phyloP scores from a whole-genome alignment of 768 basidiomycete genomes.

The Boletales sp. region DNA sequence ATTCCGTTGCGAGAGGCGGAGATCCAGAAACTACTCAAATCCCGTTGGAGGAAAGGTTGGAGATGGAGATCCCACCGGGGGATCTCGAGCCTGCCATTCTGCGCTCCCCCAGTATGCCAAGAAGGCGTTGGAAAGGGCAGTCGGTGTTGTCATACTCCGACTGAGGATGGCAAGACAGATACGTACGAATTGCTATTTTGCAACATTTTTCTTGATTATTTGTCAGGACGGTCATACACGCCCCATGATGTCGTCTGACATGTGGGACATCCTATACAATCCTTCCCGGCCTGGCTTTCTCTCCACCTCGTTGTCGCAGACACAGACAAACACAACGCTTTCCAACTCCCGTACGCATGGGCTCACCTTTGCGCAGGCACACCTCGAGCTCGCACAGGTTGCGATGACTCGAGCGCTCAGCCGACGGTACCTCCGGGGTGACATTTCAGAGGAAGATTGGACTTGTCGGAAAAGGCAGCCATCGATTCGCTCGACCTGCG shows the following conservation, averaged over 20 bases:
- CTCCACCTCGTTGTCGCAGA: constrained; percentile 22
- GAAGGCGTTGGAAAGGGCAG: constrained; percentile 46
- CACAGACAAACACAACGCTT: constrained; percentile 32
- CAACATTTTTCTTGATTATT: not conserved
- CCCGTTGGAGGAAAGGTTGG: constrained; percentile 37
- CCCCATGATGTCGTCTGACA: constrained; percentile 42
- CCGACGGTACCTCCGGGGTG: constrained; percentile 42
- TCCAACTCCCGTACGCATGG: constrained; percentile 38
- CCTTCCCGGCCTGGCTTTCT: constrained; percentile 36
- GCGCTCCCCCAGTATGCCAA: constrained; percentile 30
- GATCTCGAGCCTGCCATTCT: constrained; percentile 33
- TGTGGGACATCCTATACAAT: constrained; percentile 29
- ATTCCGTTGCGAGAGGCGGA: constrained; percentile 30
- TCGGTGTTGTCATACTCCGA: constrained; percentile 36
- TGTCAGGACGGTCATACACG: constrained; percentile 55
- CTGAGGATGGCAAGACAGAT: constrained; percentile 37
- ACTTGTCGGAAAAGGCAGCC: constrained; percentile 46
- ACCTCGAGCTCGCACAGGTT: constrained; percentile 48
- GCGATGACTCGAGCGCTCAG: constrained; percentile 51
- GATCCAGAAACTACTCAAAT: constrained; percentile 8
- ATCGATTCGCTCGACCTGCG: constrained; percentile 50
- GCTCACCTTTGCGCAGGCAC: constrained; percentile 50
- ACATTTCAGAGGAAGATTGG: constrained; percentile 53
- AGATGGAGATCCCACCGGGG: constrained; percentile 31
- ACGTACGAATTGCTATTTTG: constrained; percentile 1